Evolutionary conservation across 192 early-diverging fungal species (phyloP), one percentile per base, ranked within the genome.

Genomic region (Obelidium mucronatum): DNA sequence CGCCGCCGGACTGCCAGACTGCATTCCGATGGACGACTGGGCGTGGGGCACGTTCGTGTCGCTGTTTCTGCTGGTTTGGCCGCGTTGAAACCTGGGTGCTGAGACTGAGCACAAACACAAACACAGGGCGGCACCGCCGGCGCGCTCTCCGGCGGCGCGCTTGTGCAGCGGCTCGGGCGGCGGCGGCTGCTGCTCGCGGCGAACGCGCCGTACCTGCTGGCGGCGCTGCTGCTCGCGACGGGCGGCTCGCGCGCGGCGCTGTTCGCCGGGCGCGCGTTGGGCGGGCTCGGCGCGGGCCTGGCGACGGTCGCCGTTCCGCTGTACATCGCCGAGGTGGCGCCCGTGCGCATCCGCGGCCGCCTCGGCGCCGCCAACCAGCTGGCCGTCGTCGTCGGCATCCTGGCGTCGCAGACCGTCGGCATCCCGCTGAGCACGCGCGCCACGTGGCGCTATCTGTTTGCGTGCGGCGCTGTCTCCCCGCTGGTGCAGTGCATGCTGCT

Each of bases 331-430:
- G 95, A 96, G 68, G 83, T 92, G 24, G 85, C 91, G 3, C 92
- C 95, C 1, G 79, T 87, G 48, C 78, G 80, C 11, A 77, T 86
- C n/a, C 84, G 94, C 5, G 95, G 95, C 0, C 80, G 86, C 37
- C 85, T 95, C 37, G 94, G 95, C 30, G 86, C 90, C n/a, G 84
- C 92, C 74, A 94, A 94, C 80, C 96, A 97, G 82, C 78, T 95
- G 59, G 90, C 91, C 40, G 94, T 95, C 63, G 90, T 96, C 13
- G 61, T 88, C 13, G 96, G 96, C 26, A 88, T 97, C 69, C 83
- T 97, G 33, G 70, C 90, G 19, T 88, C 94, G 1, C 94, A 94
- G 69, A 78, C 13, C 55, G 24, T 58, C 26, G 66, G 81, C 24
- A 37, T 91, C 82, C 54, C 90, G 2, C 79, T 86, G 63, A 63